Percentiles rank a stretch among this genome's conserved stretches.
Evolutionary conservation across 345 rosid species (phyloP).

Genomic region (Melaleuca quinquenervia): DNA sequence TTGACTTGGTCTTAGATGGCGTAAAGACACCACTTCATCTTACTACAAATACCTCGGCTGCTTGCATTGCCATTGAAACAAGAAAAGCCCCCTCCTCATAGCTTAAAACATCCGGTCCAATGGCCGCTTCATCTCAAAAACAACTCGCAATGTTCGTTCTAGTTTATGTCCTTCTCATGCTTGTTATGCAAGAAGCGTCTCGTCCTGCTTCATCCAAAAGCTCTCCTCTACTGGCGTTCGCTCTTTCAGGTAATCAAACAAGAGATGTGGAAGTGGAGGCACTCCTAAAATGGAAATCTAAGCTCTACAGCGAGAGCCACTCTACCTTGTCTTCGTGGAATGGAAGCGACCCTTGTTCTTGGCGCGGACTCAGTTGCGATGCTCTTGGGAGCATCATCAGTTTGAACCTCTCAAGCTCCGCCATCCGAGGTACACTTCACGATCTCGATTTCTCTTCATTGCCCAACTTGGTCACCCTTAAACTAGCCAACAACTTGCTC

Average conservation of each 20-base stretch:
- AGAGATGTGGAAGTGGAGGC: not conserved
- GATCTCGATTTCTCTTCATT: not conserved
- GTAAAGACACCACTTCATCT: not conserved
- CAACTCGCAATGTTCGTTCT: not conserved
- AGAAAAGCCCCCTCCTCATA: not conserved
- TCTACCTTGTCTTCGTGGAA: not conserved
- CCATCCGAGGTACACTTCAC: not conserved
- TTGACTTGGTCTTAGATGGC: not conserved
- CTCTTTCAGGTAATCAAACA: not conserved
- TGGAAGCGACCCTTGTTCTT: not conserved
- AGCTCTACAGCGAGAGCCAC: not conserved
- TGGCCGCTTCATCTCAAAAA: not conserved
- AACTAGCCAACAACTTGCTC: not conserved
- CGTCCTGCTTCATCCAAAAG: not conserved
- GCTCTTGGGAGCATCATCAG: not conserved
- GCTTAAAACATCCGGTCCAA: not conserved
- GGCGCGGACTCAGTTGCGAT: not conserved
- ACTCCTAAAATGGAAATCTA: not conserved
- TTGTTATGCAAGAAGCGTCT: not conserved
- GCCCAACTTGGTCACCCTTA: not conserved
- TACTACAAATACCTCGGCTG: not conserved
- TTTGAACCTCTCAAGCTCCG: not conserved
- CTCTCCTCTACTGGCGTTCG: not conserved
- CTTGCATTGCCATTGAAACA: too few species aligned
- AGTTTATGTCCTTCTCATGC: not conserved